Percentiles rank a stretch among this genome's conserved stretches.
Conservation (phyloP, 192 early-diverging fungal genomes). For the Coemansia sp. region DNA sequence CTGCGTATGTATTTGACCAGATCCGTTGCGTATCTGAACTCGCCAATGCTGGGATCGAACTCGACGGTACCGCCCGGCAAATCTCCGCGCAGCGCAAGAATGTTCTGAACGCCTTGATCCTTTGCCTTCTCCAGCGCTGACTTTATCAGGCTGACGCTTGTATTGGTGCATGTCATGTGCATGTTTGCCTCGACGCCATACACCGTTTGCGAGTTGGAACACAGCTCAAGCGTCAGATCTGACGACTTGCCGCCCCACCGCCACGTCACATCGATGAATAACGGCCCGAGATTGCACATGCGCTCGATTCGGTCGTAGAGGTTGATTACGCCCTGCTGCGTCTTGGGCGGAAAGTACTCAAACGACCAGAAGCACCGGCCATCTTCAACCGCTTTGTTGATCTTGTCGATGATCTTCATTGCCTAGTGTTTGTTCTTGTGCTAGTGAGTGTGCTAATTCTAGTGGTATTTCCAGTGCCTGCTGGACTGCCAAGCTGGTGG, state of each 20-base stretch:
- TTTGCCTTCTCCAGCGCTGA: slow-evolving; percentile 84
- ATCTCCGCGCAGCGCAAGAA: slow-evolving; percentile 94
- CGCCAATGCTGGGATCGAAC: slow-evolving; percentile 82
- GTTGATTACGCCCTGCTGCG: slow-evolving; percentile 89
- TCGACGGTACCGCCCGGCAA: slow-evolving; percentile 80
- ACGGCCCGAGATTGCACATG: slow-evolving; percentile 90
- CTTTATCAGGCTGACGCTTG: slow-evolving; percentile 87
- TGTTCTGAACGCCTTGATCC: slow-evolving; percentile 93
- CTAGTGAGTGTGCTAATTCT: no score
- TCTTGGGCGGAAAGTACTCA: slow-evolving; percentile 98
- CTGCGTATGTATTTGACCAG: slow-evolving; percentile 88
- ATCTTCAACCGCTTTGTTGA: slow-evolving; percentile 67
- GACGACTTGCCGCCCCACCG: slow-evolving; percentile 89
- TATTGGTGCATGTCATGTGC: slow-evolving; percentile 99
- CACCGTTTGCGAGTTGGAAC: slow-evolving; percentile 84
- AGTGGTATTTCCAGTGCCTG: no score
- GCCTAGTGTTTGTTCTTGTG: not conserved
- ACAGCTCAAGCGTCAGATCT: slow-evolving; percentile 86
- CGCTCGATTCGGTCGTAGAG: slow-evolving; percentile 96
- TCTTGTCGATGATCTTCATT: slow-evolving; percentile 80
- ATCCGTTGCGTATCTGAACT: slow-evolving; percentile 85
- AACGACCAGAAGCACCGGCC: slow-evolving; percentile 83
- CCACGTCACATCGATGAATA: slow-evolving; percentile 86
- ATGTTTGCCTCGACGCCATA: slow-evolving; percentile 95
- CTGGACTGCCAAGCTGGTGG: no score